Conservation (phyloP, 2,329 filamentous ascomycete genomes). For the Sarocladium brachiariae region DNA sequence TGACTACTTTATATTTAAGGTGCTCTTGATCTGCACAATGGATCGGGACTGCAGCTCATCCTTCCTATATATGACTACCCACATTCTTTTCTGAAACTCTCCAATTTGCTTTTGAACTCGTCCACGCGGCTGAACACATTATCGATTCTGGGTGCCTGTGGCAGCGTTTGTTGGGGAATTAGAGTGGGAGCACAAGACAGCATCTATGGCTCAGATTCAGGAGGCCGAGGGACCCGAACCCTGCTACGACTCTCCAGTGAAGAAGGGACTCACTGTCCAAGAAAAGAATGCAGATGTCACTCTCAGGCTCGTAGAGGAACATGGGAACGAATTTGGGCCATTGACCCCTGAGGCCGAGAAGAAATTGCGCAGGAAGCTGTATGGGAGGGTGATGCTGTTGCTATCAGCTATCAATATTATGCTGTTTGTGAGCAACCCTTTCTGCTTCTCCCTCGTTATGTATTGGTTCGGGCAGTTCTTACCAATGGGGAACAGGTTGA, state of each 20-base stretch:
- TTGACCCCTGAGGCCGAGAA: constrained; percentile 25
- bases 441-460: background rate
- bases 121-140: no score
- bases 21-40: no score
- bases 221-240: background rate
- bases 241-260: background rate
- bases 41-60: no score
- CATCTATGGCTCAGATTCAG: background rate
- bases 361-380: constrained; percentile 25
- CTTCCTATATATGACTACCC: no score
- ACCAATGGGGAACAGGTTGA: constrained; percentile 23
- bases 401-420: constrained; percentile 28
- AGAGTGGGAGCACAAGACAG: background rate
- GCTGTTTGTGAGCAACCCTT: constrained; percentile 23
- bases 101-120: no score
- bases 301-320: constrained; percentile 25
- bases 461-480: background rate
- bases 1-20: no score
- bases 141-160: no score
- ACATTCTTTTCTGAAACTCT: no score
- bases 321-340: constrained; percentile 23
- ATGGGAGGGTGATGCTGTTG: constrained; percentile 22
- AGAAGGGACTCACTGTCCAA: background rate
- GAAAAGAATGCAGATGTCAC: constrained; percentile 3
- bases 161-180: no score